Conservation (phyloP, 1,284 basidiomycete species). For the Leccinum griseonigrum region DNA sequence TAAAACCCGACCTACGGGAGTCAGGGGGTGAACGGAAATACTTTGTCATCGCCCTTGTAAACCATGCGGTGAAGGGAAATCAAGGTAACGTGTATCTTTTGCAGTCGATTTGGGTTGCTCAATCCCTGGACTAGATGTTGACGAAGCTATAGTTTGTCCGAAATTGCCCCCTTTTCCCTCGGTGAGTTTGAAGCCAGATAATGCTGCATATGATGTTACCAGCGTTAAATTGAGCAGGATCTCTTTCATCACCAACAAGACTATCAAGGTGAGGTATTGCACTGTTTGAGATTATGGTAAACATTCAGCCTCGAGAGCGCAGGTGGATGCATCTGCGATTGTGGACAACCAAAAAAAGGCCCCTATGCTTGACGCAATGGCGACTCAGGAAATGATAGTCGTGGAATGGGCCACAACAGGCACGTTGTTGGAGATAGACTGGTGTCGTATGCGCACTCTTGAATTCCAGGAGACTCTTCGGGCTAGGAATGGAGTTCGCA, state of each 20-base stretch:
- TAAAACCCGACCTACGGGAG: constrained; percentile 64
- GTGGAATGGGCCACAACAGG: constrained; percentile 52
- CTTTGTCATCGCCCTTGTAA: constrained; percentile 76
- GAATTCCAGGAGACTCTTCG: constrained; percentile 90
- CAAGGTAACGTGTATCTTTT: constrained; percentile 43
- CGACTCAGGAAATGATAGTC: constrained; percentile 47
- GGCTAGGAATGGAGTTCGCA: constrained; percentile 51
- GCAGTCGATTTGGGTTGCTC: neutral
- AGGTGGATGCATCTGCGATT: constrained; percentile 75
- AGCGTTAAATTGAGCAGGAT: constrained; percentile 76
- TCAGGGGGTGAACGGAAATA: constrained; percentile 56
- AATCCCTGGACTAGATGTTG: constrained; percentile 47
- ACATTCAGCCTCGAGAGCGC: constrained; percentile 11
- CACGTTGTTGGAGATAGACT: constrained; percentile 75
- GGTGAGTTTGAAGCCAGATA: constrained; percentile 42
- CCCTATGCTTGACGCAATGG: constrained; percentile 54
- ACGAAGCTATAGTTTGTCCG: constrained; percentile 64
- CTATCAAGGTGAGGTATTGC: constrained; percentile 62
- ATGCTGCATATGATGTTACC: constrained; percentile 69
- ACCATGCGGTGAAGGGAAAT: constrained; percentile 55
- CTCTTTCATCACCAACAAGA: constrained; percentile 67
- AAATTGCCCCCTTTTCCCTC: constrained; percentile 66
- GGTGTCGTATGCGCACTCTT: constrained; percentile 78
- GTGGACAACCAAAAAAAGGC: constrained; percentile 64
- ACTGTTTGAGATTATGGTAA: neutral